phyloP scores from a whole-genome alignment of 2,329 filamentous ascomycete genomes.

The Calonectria leucothoes region DNA sequence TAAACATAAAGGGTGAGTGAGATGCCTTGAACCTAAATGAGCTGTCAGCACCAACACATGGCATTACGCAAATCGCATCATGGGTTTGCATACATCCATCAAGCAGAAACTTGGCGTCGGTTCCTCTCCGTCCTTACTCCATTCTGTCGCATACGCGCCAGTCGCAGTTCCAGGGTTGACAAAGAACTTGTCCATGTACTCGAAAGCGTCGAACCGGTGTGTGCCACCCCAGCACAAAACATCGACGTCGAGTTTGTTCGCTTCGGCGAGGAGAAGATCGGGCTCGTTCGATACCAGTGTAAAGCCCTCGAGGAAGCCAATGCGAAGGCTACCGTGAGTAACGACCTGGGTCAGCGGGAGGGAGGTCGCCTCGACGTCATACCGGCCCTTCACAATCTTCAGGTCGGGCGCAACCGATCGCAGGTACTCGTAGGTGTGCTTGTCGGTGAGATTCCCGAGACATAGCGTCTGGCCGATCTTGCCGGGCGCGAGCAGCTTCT shows the following conservation, averaged over 20 bases:
- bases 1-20: conserved; percentile 97
- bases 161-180: conserved; percentile 77
- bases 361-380: conserved; percentile 74
- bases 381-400: conserved; percentile 76
- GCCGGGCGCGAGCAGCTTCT: conserved; percentile 84
- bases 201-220: conserved; percentile 76
- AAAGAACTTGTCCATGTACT: conserved; percentile 81
- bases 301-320: conserved; percentile 77
- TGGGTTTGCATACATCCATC: conserved; percentile 86
- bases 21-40: conserved; percentile 86
- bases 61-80: background rate
- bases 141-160: conserved; percentile 70
- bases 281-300: conserved; percentile 75
- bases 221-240: conserved; percentile 77
- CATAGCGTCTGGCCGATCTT: conserved; percentile 87
- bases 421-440: conserved; percentile 83
- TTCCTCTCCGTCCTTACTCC: conserved; percentile 72
- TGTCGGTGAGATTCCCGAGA: conserved; percentile 83
- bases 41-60: conserved; percentile 35
- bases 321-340: conserved; percentile 72
- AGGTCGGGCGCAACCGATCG: conserved; percentile 79
- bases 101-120: conserved; percentile 92
- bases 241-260: conserved; percentile 76
- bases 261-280: conserved; percentile 74
- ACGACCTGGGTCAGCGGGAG: conserved; percentile 75